Evolutionary conservation across 2,329 filamentous ascomycete genomes (phyloP), one percentile per base, ranked within the genome.

Genomic region (Dryadomyces quercivorus): DNA sequence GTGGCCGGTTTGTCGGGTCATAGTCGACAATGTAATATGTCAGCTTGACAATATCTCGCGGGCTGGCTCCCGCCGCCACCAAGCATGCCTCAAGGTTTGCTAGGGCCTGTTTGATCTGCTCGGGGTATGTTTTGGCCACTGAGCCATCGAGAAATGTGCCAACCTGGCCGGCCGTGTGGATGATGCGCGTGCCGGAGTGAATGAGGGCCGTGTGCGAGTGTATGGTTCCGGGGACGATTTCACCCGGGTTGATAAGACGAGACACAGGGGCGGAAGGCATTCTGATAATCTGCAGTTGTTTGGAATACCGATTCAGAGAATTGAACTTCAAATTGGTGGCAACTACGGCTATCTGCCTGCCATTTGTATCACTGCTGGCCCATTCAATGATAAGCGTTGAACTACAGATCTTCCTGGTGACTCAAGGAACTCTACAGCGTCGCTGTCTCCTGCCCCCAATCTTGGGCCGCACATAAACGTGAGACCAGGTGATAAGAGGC

Each of bases 111-210:
- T 18, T 15, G 51, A 54, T 55, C 44, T 57, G 53, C 16, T 49
- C 43, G 13, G 21, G 4, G 10, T 31, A 22, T 18, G 46, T 26
- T 21, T 20, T 42, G 22, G 54, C 47, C 16, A 46, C 44, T 1
- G n/a, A 7, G 26, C 56, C 56, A 44, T 52, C 3, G 36, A 44
- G 50, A 44, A 53, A 51, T 7, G 46, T 45, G 44, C 56, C 56
- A 6, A 56, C 56, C 48, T 55, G 53, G 44, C 56, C 56, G 26
- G 56, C 49, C 13, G 56, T 57, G 59, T 74, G 72, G 2, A 46
- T 46, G n/a, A 46, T 46, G 43, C 43, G 43, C 12, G 38, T 42
- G 38, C 38, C 38, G 9, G 45, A 16, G 6, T 48, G 20, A 10
- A 48, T 20, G 4, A 48, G 21, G 9, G 45, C 45, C 21, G 45